Base-by-base conservation (phyloP, 2,329 filamentous ascomycete species). In the Colletotrichum gigasporum region DNA sequence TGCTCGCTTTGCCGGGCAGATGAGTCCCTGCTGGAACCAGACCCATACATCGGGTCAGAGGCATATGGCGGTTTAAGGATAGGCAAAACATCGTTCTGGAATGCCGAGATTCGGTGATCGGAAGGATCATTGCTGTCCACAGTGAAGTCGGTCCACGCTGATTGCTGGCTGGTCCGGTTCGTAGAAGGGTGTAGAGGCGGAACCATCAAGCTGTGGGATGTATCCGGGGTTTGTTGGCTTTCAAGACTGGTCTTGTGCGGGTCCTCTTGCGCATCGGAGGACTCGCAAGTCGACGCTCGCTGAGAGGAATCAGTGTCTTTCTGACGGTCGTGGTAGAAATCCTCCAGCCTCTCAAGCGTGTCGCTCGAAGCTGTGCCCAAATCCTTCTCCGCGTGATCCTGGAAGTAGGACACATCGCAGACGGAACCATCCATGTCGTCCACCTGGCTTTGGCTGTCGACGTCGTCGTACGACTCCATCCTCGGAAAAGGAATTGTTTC, bases 121-220 rank as follows among this genome's bases (percentile, higher is more conserved):
- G 75, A 76, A 35, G 76, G 76, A 28, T 85, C 83, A 18, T 77
- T 79, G 62, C 84, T 87, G 14, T 85, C 84, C 9, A 88, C 76
- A 0, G 86, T 87, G 64, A 85, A 83, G 69, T 89, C 86, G 24
- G 86, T 88, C 86, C 86, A 89, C n/a, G 80, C 78, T 2, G 86
- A 87, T 56, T 84, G 82, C 50, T 86, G 83, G 66, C 86, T 88
- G 18, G 76, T 74, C 35, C 85, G 79, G 63, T 87, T 78, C 63
- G 76, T 74, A 41, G 80, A 74, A 53, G 79, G 71, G 51, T 79
- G 70, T 68, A 80, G 72, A 51, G 79, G 74, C 11, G 85, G 85
- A 12, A 87, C 79, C 53, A 76, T 75, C 8, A 87, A 76, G 59
- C 78, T 83, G 57, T 79, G 79, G 12, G 81, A 76, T 18, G 79